Base-by-base conservation (phyloP, 2,329 filamentous ascomycete genomes). In the Didymella arachidicola region DNA sequence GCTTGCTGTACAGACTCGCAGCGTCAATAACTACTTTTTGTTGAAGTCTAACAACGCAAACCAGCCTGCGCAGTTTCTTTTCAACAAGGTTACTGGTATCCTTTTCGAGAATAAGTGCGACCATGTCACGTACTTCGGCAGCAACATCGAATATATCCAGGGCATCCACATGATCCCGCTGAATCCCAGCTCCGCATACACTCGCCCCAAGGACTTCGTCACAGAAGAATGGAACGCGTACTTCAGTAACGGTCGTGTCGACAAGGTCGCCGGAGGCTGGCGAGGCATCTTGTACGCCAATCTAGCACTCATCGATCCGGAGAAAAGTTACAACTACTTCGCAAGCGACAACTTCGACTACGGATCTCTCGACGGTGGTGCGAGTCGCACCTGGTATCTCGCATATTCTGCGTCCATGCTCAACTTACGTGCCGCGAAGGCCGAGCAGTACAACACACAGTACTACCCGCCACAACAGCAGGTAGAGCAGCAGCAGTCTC, bases 81-180 rank as follows among this genome's bases (percentile, higher is more conserved):
- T 83, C 46, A 99, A 98, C 82, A 93, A 92, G 78, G 86, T 85
- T 2, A 85, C 85, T 2, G 86, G 86, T 8, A 88, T 89, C 4
- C 76, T 97, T 12, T 98, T 98, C 69, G 95, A 98, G 79, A 98
- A 98, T 81, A 99, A 99, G 78, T 85, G 93, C 57, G 92, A 99
- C 75, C 93, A 98, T 77, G 91, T 91, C 4, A 78, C 95, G 0
- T 98, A 93, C 78, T 99, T 99, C 71, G 92, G 93, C 39, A 77
- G 53, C 10, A 73, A 75, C 22, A 58, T 79, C 4, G 91, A 96
- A 78, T 93, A 87, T 69, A 86, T 96, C 48, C 80, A 89, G 72
- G 87, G 76, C 51, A 95, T 96, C 66, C 91, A 95, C 77, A 95
- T 96, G 91, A 84, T 96, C 41, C 92, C 92, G 0, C 79, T 94